Conservation (phyloP, 2,329 filamentous ascomycete genomes). For the Verticillium nonalfalfae region DNA sequence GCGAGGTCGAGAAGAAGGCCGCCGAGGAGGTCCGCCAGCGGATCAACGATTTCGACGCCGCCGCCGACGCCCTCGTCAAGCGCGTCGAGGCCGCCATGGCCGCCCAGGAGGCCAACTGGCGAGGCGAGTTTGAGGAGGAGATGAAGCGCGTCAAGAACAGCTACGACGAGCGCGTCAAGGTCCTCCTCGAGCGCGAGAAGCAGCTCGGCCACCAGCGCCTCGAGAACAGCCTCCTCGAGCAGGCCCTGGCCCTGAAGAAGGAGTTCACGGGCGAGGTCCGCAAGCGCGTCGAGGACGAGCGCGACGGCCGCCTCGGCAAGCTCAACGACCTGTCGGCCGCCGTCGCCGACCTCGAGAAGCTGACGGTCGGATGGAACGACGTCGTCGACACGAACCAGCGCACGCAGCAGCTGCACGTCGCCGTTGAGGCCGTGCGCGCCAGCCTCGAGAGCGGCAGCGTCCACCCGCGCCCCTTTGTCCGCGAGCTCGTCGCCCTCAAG, state of each 20-base stretch:
- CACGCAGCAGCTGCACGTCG: slow-evolving; percentile 94
- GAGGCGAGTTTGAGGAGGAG: slow-evolving; percentile 81
- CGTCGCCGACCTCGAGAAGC: slow-evolving; percentile 77
- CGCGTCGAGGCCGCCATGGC: slow-evolving; percentile 82
- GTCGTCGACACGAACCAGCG: slow-evolving; percentile 86
- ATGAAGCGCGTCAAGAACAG: slow-evolving; percentile 69
- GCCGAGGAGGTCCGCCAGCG: slow-evolving; percentile 69
- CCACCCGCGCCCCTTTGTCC: slow-evolving; percentile 77
- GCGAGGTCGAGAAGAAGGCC: slow-evolving; percentile 61
- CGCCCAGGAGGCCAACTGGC: slow-evolving; percentile 75
- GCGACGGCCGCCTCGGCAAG: slow-evolving; percentile 78
- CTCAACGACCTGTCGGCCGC: slow-evolving; percentile 72
- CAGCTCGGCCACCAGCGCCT: slow-evolving; percentile 77
- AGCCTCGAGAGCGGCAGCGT: slow-evolving; percentile 69
- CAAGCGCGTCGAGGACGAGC: slow-evolving; percentile 80
- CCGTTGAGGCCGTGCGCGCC: slow-evolving; percentile 85
- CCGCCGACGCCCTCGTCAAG: slow-evolving; percentile 78
- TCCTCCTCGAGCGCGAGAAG: slow-evolving; percentile 72
- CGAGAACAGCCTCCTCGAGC: slow-evolving; percentile 81
- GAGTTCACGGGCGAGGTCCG: slow-evolving; percentile 75
- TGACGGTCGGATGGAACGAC: slow-evolving; percentile 84
- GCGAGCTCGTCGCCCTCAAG: slow-evolving; percentile 89
- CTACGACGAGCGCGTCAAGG: slow-evolving; percentile 74
- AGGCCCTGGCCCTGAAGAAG: slow-evolving; percentile 82
- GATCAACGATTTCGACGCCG: slow-evolving; percentile 74